A percentile compares a stretch with the other conserved stretches of the same genome.
Evolutionary conservation across 495 filamentous ascomycete genomes (phyloP).

Genomic region (Jackrogersella minutella): DNA sequence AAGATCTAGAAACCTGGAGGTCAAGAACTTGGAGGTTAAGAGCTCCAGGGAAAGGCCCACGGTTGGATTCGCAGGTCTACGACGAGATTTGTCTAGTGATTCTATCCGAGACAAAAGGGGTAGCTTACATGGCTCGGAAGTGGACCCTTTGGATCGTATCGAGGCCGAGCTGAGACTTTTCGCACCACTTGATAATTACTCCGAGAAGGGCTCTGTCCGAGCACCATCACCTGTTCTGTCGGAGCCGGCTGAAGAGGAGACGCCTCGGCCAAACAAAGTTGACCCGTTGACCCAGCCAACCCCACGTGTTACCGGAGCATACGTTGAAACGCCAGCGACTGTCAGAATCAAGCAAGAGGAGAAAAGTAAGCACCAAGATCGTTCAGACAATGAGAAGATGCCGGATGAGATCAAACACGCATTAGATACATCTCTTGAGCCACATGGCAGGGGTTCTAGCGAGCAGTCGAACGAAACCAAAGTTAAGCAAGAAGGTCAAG

Average conservation of each 20-base stretch:
- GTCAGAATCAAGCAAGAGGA: conserved; percentile 48
- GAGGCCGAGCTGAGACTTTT: conserved; percentile 63
- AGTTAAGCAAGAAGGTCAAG: conserved; percentile 1
- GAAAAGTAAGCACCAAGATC: conserved; percentile 46
- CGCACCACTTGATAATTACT: conserved; percentile 60
- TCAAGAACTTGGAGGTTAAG: conserved; percentile 38
- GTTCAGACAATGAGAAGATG: conserved; percentile 5
- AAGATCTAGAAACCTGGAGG: conserved; percentile 11
- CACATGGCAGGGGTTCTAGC: conserved; percentile 28
- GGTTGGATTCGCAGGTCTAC: conserved; percentile 53
- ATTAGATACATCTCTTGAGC: neutral
- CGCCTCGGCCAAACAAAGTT: conserved; percentile 51
- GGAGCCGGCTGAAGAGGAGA: conserved; percentile 51
- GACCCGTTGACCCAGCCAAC: conserved; percentile 60
- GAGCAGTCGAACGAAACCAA: conserved; percentile 3
- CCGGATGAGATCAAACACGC: neutral
- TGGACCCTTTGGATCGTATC: conserved; percentile 64
- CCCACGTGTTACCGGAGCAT: conserved; percentile 59
- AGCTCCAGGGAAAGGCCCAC: conserved; percentile 44
- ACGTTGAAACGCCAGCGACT: conserved; percentile 60
- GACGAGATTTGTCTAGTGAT: conserved; percentile 47
- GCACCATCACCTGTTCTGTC: conserved; percentile 53
- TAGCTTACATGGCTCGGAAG: conserved; percentile 57
- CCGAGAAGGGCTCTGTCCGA: conserved; percentile 60
- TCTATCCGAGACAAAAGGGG: conserved; percentile 49